Percentiles rank a stretch among this genome's conserved stretches.
These are phyloP conservation scores for Passalora sequoiae DNA, from an alignment of 2,329 filamentous ascomycete species.

Conservation along the genomic window DNA sequence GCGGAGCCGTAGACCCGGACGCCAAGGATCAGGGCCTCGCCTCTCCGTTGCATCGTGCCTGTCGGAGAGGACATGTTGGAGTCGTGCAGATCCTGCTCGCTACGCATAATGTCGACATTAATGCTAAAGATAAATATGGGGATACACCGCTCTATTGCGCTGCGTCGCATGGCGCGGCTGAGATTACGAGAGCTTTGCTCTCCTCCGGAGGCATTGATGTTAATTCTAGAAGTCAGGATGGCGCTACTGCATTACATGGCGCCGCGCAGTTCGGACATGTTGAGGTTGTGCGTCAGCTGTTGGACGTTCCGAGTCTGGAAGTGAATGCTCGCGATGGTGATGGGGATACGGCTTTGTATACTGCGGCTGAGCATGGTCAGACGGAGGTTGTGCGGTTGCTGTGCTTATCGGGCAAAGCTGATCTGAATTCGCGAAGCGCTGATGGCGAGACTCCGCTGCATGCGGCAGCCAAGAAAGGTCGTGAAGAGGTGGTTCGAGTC, in stretches of 20 bases:
- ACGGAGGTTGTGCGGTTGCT: neutral
- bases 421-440: neutral
- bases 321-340: neutral
- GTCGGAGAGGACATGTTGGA: neutral
- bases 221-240: neutral
- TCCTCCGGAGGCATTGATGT: neutral
- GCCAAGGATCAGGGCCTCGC: neutral
- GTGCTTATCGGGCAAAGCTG: neutral
- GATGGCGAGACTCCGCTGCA: neutral
- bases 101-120: slow-evolving; percentile 6
- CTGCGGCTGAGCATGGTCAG: slow-evolving; percentile 1
- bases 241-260: neutral
- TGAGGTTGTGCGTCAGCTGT: slow-evolving; percentile 1
- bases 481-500: neutral
- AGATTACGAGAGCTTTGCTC: neutral
- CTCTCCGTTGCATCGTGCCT: slow-evolving; percentile 1
- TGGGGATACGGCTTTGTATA: neutral
- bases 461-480: neutral
- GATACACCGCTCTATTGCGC: slow-evolving; percentile 12
- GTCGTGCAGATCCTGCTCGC: neutral
- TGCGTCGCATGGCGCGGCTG: slow-evolving; percentile 5
- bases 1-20: neutral
- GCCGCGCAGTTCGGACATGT: neutral
- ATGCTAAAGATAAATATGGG: slow-evolving; percentile 12
- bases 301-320: neutral